Conservation (phyloP, 805 yeast genomes). For the Teunomyces kruisii region DNA sequence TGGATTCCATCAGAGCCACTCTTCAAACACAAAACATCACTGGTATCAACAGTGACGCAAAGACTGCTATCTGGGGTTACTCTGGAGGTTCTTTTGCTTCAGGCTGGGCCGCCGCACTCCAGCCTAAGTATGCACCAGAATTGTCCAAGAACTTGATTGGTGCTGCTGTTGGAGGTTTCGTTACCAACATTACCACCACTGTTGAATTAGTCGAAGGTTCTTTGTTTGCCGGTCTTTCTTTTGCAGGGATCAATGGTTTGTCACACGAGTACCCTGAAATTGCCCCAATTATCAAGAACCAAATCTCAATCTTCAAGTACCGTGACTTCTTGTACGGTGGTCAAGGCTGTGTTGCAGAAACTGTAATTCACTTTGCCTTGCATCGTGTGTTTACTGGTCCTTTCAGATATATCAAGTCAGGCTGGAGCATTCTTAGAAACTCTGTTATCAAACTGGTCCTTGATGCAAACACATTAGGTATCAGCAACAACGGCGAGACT, state of each 20-base stretch:
- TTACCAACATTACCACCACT: constrained; percentile 31
- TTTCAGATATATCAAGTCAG: constrained; percentile 11
- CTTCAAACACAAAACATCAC: constrained; percentile 17
- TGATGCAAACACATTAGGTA: constrained; percentile 22
- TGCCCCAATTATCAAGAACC: neutral
- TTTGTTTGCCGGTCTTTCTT: constrained; percentile 29
- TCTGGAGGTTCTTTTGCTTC: constrained; percentile 41
- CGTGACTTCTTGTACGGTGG: neutral
- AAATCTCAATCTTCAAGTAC: neutral
- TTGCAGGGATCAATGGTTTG: constrained; percentile 30
- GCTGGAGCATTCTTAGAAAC: constrained; percentile 15
- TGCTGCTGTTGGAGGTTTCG: constrained; percentile 37
- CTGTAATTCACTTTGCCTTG: constrained; percentile 7
- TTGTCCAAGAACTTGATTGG: constrained; percentile 23
- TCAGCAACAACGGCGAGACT: constrained; percentile 9
- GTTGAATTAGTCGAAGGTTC: constrained; percentile 24
- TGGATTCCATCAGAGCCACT: constrained; percentile 32
- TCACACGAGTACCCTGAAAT: constrained; percentile 29
- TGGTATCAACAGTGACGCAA: constrained; percentile 19
- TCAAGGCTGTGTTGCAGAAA: neutral
- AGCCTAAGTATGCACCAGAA: constrained; percentile 38
- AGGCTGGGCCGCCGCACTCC: constrained; percentile 39
- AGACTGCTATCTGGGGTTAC: constrained; percentile 32
- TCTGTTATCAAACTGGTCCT: constrained; percentile 14
- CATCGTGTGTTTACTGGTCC: constrained; percentile 15